Evolutionary conservation across 2,329 filamentous ascomycete genomes (phyloP).

Genomic region (Colletotrichum somersetense): DNA sequence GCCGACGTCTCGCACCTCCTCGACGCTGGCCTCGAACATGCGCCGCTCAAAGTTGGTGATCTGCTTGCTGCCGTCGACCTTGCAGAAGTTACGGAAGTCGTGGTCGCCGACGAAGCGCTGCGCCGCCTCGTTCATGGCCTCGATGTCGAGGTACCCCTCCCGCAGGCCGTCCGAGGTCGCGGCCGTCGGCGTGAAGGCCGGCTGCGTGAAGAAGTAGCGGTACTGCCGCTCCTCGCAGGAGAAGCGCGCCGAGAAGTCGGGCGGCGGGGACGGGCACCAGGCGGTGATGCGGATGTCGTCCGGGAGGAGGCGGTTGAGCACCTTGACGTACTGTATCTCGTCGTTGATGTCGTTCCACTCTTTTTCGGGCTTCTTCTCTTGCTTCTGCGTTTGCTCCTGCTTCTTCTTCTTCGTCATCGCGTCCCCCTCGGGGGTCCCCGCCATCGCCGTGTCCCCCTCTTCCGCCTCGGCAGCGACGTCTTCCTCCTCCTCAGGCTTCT

Average conservation of each 20-base stretch:
- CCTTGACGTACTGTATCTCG: constrained; percentile 85
- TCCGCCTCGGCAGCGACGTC: constrained; percentile 45
- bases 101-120: constrained; percentile 84
- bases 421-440: constrained; percentile 63
- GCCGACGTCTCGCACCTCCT: constrained; percentile 70
- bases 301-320: constrained; percentile 90
- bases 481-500: constrained; percentile 45
- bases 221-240: constrained; percentile 92
- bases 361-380: constrained; percentile 48
- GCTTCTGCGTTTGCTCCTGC: constrained; percentile 45
- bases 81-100: constrained; percentile 98
- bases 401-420: constrained; percentile 44
- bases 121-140: constrained; percentile 86
- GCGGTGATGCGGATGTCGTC: constrained; percentile 91
- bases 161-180: constrained; percentile 57
- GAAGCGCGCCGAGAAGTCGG: constrained; percentile 90
- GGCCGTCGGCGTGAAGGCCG: constrained; percentile 80
- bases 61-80: constrained; percentile 90
- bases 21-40: constrained; percentile 85
- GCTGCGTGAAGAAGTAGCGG: constrained; percentile 98
- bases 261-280: constrained; percentile 88
- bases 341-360: constrained; percentile 78
- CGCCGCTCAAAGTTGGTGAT: constrained; percentile 84
- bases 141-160: constrained; percentile 88
- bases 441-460: constrained; percentile 44